Evolutionary conservation across 2,329 filamentous ascomycete species (phyloP).

Genomic region (Penicillium sp.): DNA sequence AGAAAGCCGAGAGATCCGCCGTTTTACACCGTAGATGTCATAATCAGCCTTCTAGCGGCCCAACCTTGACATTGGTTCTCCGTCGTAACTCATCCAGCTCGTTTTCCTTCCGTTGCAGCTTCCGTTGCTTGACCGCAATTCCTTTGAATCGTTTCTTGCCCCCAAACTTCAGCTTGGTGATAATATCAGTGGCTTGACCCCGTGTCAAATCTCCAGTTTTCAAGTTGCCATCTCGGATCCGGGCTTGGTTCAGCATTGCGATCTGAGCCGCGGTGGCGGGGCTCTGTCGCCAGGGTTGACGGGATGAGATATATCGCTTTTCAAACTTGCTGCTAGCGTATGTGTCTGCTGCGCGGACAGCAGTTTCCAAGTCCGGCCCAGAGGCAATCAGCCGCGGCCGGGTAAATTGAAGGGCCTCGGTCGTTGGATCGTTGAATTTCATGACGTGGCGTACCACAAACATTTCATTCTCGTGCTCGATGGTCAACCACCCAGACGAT

Average conservation of each 20-base stretch:
- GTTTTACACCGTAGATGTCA: neutral
- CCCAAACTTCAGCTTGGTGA: slow-evolving; percentile 86
- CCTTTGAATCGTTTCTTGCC: slow-evolving; percentile 64
- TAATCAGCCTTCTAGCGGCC: slow-evolving; percentile 38
- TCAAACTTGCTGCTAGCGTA: slow-evolving; percentile 69
- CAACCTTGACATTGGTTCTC: slow-evolving; percentile 45
- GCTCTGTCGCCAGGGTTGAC: slow-evolving; percentile 67
- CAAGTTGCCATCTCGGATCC: slow-evolving; percentile 22
- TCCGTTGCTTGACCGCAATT: slow-evolving; percentile 43
- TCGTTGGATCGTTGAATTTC: slow-evolving; percentile 26
- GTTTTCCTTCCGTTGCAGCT: slow-evolving; percentile 11
- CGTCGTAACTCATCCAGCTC: slow-evolving; percentile 17
- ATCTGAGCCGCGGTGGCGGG: slow-evolving; percentile 59
- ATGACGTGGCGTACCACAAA: slow-evolving; percentile 38
- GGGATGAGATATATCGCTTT: slow-evolving; percentile 63
- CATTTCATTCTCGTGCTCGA: slow-evolving; percentile 39
- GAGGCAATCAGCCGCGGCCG: slow-evolving; percentile 67
- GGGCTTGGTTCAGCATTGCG: slow-evolving; percentile 42
- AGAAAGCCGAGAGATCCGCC: too few species aligned
- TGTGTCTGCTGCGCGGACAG: slow-evolving; percentile 81
- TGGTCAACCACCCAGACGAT: slow-evolving; percentile 60
- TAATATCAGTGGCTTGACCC: slow-evolving; percentile 83
- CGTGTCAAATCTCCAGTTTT: slow-evolving; percentile 60
- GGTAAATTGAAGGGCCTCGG: slow-evolving; percentile 58
- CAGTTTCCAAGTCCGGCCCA: slow-evolving; percentile 66